Percentiles rank a stretch among this genome's conserved stretches.
Evolutionary conservation across 2,329 filamentous ascomycete species (phyloP).

Genomic region (Ophiostoma fasciatum): DNA sequence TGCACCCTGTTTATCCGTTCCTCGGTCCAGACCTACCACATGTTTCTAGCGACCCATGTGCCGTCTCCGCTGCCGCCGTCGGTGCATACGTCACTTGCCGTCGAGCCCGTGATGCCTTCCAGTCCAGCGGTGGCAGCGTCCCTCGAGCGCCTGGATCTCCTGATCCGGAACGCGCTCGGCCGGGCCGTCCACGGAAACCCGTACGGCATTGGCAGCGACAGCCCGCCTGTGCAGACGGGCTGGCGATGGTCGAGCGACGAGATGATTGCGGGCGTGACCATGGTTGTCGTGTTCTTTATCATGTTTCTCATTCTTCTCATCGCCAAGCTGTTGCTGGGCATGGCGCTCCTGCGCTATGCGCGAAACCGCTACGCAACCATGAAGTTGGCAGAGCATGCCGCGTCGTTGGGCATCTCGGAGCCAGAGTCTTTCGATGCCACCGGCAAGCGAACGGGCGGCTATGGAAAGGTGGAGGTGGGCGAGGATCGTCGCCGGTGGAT

Average conservation of each 20-base stretch:
- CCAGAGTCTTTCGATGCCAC: conserved; percentile 48
- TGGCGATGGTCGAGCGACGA: conserved; percentile 48
- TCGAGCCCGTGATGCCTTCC: conserved; percentile 42
- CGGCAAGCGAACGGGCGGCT: conserved; percentile 65
- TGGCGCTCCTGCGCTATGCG: conserved; percentile 68
- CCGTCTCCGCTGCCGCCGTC: conserved; percentile 56
- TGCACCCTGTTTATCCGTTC: conserved; percentile 93
- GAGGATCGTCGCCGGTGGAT: conserved; percentile 80
- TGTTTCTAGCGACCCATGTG: conserved; percentile 84
- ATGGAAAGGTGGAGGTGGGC: conserved; percentile 73
- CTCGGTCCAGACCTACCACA: conserved; percentile 90
- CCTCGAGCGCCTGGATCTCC: conserved; percentile 61
- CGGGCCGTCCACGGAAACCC: conserved; percentile 53
- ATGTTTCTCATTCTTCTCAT: conserved; percentile 75
- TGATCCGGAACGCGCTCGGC: conserved; percentile 64
- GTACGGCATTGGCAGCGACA: conserved; percentile 13
- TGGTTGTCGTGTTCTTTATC: conserved; percentile 73
- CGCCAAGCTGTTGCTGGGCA: conserved; percentile 73
- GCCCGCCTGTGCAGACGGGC: conserved; percentile 10
- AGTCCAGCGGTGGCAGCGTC: conserved; percentile 66
- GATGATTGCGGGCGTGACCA: conserved; percentile 60
- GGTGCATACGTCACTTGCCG: conserved; percentile 47
- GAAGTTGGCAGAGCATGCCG: conserved; percentile 50
- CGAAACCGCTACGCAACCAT: conserved; percentile 67
- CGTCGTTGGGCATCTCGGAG: conserved; percentile 30